These are phyloP conservation scores for Allomyces macrogynus DNA, from an alignment of 192 early-diverging fungal species.

Conservation along the genomic window DNA sequence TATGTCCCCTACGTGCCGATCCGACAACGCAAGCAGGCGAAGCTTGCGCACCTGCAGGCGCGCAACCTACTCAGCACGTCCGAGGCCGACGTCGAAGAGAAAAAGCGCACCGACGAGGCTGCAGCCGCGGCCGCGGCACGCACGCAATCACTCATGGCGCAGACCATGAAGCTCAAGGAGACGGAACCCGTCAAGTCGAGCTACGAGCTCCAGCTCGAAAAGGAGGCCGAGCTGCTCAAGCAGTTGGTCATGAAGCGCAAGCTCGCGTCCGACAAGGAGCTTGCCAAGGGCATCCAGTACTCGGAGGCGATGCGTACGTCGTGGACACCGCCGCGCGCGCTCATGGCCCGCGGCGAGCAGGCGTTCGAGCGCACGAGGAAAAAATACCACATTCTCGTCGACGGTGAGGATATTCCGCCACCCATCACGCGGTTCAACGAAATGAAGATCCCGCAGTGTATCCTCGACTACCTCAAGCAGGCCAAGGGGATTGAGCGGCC, in stretches of 20 bases:
- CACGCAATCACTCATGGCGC: constrained; percentile 1
- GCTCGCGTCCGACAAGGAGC: constrained; percentile 63
- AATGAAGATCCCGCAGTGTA: constrained; percentile 66
- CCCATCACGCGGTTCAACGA: constrained; percentile 62
- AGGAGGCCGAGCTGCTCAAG: constrained; percentile 60
- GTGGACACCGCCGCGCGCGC: constrained; percentile 61
- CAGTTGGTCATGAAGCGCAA: constrained; percentile 15
- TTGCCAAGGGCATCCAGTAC: constrained; percentile 71
- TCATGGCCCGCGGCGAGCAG: constrained; percentile 32
- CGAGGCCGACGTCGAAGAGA: background rate
- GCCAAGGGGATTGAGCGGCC: constrained; percentile 66
- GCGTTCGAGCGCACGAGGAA: constrained; percentile 37
- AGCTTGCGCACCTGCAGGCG: constrained; percentile 18
- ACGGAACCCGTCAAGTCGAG: constrained; percentile 39
- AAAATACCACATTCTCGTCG: constrained; percentile 73
- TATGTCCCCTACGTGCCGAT: constrained; percentile 64
- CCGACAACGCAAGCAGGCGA: constrained; percentile 36
- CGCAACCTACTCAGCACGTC: background rate
- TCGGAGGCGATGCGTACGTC: constrained; percentile 64
- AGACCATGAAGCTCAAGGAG: background rate
- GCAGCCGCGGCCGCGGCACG: constrained; percentile 5
- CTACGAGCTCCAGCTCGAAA: constrained; percentile 56
- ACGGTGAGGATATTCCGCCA: constrained; percentile 67
- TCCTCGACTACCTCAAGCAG: constrained; percentile 51
- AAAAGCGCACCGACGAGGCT: background rate